Evolutionary conservation across 768 basidiomycete species (phyloP), one percentile per base, ranked within the genome.

Genomic region (Brasilioporus rufonigricans): DNA sequence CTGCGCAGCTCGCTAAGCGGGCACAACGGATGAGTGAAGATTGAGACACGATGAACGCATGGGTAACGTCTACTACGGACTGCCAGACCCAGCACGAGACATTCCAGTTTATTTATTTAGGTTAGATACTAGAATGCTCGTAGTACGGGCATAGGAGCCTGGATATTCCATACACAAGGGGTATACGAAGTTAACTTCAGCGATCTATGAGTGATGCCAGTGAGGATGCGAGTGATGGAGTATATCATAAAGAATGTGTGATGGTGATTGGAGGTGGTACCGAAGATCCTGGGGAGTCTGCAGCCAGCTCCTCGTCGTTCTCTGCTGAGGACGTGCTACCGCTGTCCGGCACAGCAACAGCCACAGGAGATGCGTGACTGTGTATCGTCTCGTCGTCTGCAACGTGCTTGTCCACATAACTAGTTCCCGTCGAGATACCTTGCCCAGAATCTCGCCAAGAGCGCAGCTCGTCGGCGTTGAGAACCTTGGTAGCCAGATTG

Each of bases 381-480:
- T 52, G 64, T 54, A 69, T 68, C 39, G 70, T 66, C 52, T 67
- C 68, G 41, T 69, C 72, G 35, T 74, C 68, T 29, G 57, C 66
- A 21, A 65, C 59, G 21, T 61, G 67, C 24, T 61, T 56, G 33
- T 64, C 49, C 39, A 46, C 48, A 39, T 59, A 49, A 49, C 57
- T 45, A 47, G 53, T 50, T 43, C 56, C 45, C 18, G 31, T 48
- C 48, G 52, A 57, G 41, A 26, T 40, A 32, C 53, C 61, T 48
- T 65, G 67, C 33, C 67, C 69, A 12, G 71, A 72, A 59, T 70
- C 75, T 56, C 74, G 76, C 83, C 86, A 87, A 14, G 76, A 74
- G 43, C 81, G 79, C 46, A 89, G 77, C 64, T 92, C 90, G 57
- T 88, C 85, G 41, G 85, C 82, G 52, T 78, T 84, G 18, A 93